Evolutionary conservation across 352 stramenopile genomes (phyloP), one percentile per base, ranked within the genome.

Genomic region (Globisporangium barbulae): DNA sequence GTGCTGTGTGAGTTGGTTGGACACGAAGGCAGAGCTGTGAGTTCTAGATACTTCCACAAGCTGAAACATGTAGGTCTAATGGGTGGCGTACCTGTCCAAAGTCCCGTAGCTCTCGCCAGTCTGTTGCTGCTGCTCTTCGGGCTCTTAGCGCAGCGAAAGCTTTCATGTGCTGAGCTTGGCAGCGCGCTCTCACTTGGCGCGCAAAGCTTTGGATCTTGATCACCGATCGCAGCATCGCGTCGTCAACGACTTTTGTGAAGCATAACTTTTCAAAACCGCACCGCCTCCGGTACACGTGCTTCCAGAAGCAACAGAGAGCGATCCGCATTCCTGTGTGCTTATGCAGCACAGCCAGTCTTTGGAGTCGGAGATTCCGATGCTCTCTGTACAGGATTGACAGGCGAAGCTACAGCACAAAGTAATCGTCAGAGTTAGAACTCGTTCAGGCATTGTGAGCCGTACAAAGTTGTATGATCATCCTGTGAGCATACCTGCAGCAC

Each of bases 251-350:
- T 0, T 55, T 28, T 5, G 50, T 35, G 19, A 75, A 75, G 19
- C 17, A 13, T 60, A 78, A 76, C 0, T 33, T 13, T 6, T 15
- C 53, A 54, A 75, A 80, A 3, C 62, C 56, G 13, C 69, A 83
- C 8, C 74, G 65, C 1, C 12, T 54, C 25, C 54, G 57, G 52
- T 83, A 76, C 9, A 78, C 65, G 41, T 63, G 65, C 22, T 62
- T 72, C 74, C 74, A 80, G 55, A 80, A 83, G 65, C 74, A 82
- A 31, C 59, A 79, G 3, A 53, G 13, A 13, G 74, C 64, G 33
- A 82, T 70, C 15, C 62, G 61, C 5, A 41, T 19, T 13, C 45
- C 60, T 64, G 79, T 72, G 49, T 79, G 31, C 12, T 60, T 69
- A 2, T n/a, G 19, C 21, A 70, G 45, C 8, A 76, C 21, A 9